A percentile compares a stretch with the other conserved stretches of the same genome.
Evolutionary conservation across 441 rosid species (phyloP).

Genomic region (Adansonia rubrostipa): DNA sequence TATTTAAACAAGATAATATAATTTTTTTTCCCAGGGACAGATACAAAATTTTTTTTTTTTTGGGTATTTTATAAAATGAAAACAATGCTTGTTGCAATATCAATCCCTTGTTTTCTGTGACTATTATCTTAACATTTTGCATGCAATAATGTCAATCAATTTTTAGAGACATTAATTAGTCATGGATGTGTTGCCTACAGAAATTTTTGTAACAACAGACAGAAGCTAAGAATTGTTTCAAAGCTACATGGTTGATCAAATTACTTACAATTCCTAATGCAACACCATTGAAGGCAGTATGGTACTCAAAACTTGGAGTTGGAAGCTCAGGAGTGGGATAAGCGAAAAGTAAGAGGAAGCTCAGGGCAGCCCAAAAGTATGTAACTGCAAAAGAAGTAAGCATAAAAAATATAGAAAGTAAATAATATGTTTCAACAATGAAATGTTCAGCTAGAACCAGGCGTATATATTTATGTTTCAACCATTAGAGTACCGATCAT

Average conservation of each 20-base stretch:
- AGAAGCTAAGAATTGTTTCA: conserved; percentile 15
- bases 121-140: background rate
- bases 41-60: background rate
- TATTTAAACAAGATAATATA: conserved; percentile 2
- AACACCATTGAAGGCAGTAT: conserved; percentile 89
- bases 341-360: conserved; percentile 91
- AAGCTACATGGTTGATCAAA: conserved; percentile 6
- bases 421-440: background rate
- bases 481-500: background rate
- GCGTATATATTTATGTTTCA: background rate
- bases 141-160: background rate
- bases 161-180: background rate
- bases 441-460: background rate
- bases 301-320: conserved; percentile 95
- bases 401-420: conserved; percentile 12
- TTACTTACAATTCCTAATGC: conserved; percentile 86
- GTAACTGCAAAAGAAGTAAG: conserved; percentile 57
- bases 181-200: background rate
- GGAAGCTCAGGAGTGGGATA: conserved; percentile 93
- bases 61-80: background rate
- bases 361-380: conserved; percentile 82
- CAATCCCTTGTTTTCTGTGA: no score
- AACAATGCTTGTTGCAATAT: background rate
- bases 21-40: background rate
- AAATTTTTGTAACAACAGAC: background rate